phyloP scores from a whole-genome alignment of 2,329 filamentous ascomycete species.

The Hypomyces perniciosus region DNA sequence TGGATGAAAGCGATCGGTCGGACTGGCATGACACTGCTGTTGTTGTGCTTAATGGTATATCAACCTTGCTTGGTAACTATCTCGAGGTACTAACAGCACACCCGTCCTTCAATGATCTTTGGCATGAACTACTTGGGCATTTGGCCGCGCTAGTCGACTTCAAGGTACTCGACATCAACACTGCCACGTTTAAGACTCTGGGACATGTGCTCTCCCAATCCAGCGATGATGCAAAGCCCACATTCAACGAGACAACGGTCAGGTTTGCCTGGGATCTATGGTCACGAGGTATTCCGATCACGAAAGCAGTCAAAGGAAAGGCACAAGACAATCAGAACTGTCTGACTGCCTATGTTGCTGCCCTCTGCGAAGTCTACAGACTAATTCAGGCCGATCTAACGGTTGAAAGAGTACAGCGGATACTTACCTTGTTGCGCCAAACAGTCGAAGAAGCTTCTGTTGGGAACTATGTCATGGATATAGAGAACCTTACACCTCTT shows the following conservation, averaged over 20 bases:
- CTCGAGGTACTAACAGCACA: slow-evolving; percentile 65
- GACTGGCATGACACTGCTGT: slow-evolving; percentile 72
- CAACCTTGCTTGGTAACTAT: slow-evolving; percentile 68
- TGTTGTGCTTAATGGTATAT: slow-evolving; percentile 66
- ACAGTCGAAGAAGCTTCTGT: slow-evolving; percentile 66
- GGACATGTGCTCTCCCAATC: slow-evolving; percentile 54
- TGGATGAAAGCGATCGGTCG: slow-evolving; percentile 38
- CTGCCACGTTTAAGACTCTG: slow-evolving; percentile 63
- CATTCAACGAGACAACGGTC: slow-evolving; percentile 47
- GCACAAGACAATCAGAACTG: slow-evolving; percentile 69
- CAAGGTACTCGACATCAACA: slow-evolving; percentile 62
- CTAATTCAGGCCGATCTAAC: slow-evolving; percentile 62
- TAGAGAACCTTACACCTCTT: slow-evolving; percentile 66
- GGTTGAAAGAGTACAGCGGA: slow-evolving; percentile 55
- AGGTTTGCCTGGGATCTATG: slow-evolving; percentile 64
- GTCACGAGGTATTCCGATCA: slow-evolving; percentile 57
- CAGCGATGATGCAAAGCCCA: slow-evolving; percentile 35
- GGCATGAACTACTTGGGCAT: slow-evolving; percentile 66
- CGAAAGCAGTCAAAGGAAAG: slow-evolving; percentile 29
- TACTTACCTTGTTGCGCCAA: slow-evolving; percentile 64
- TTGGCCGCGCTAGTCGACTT: slow-evolving; percentile 60
- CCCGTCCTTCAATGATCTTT: slow-evolving; percentile 63
- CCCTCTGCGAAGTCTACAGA: slow-evolving; percentile 71
- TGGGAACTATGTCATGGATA: slow-evolving; percentile 62
- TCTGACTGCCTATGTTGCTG: slow-evolving; percentile 74